These are phyloP conservation scores for Fusarium proliferatum DNA, from an alignment of 2,329 filamentous ascomycete species.

Conservation along the genomic window DNA sequence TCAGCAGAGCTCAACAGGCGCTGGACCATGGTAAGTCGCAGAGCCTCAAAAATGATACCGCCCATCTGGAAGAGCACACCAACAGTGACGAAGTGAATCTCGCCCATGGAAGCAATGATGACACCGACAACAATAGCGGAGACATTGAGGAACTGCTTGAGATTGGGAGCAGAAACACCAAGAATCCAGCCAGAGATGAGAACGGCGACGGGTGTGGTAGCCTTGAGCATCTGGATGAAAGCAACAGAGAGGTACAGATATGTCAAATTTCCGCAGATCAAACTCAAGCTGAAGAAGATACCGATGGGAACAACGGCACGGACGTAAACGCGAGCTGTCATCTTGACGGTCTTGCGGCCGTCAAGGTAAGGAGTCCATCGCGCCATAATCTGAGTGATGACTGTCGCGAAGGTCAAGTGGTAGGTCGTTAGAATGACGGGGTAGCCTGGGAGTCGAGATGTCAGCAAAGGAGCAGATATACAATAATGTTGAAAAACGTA, in stretches of 20 bases:
- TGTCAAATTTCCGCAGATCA: conserved; percentile 96
- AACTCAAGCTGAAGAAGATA: conserved; percentile 92
- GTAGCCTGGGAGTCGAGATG: conserved; percentile 60
- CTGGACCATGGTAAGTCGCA: conserved; percentile 86
- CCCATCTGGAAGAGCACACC: conserved; percentile 83
- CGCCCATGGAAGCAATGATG: conserved; percentile 91
- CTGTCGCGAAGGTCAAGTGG: conserved; percentile 91
- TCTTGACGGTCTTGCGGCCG: conserved; percentile 94
- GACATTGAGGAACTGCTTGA: conserved; percentile 91
- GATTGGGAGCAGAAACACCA: conserved; percentile 83
- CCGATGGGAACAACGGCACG: conserved; percentile 95
- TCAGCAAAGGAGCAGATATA: conserved; percentile 26
- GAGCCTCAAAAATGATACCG: conserved; percentile 84
- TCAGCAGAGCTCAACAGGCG: conserved; percentile 82
- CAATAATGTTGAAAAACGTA: conserved; percentile 45
- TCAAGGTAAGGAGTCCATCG: conserved; percentile 91
- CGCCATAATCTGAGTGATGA: conserved; percentile 94
- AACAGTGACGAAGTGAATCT: conserved; percentile 89
- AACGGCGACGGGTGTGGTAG: conserved; percentile 93
- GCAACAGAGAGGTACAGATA: conserved; percentile 96
- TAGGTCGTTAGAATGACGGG: conserved; percentile 92
- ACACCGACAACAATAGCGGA: conserved; percentile 95
- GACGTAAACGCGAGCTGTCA: conserved; percentile 94
- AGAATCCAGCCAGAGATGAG: conserved; percentile 90
- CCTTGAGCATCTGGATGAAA: conserved; percentile 99